Evolutionary conservation across 78 protist species (phyloP).

Genomic region (Cyanophora paradoxa): DNA sequence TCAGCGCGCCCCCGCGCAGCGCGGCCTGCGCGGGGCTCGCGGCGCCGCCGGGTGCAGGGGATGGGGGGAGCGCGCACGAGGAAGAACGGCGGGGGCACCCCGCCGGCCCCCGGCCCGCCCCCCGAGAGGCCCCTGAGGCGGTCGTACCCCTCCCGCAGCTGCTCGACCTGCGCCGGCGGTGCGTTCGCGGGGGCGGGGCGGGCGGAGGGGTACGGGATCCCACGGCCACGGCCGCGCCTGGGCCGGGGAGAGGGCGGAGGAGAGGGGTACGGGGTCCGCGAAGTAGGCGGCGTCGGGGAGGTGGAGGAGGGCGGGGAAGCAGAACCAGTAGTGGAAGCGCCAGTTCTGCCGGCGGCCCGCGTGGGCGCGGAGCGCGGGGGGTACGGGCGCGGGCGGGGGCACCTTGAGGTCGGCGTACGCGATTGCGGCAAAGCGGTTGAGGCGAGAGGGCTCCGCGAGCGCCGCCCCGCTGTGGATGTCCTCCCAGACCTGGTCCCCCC

Average conservation of each 20-base stretch:
- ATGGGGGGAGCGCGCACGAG: neutral
- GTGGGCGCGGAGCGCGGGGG: too few species aligned
- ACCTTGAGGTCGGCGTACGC: constrained; percentile 81
- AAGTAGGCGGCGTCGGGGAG: neutral
- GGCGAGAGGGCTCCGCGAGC: constrained; percentile 34
- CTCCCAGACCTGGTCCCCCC: constrained; percentile 1
- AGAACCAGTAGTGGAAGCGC: constrained; percentile 71
- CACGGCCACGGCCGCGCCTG: neutral
- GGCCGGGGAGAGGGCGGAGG: neutral
- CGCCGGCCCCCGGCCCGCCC: too few species aligned
- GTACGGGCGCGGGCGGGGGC: too few species aligned
- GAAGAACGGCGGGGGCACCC: neutral
- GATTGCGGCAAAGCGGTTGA: constrained; percentile 52
- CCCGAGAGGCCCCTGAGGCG: neutral
- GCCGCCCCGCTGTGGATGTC: constrained; percentile 59
- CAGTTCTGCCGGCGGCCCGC: too few species aligned
- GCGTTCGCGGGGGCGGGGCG: constrained; percentile 22
- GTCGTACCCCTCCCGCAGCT: neutral
- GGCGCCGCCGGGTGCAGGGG: too few species aligned
- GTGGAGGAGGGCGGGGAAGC: constrained; percentile 67
- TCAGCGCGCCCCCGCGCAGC: neutral
- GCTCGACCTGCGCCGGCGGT: neutral
- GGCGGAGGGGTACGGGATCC: too few species aligned
- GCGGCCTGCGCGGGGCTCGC: neutral
- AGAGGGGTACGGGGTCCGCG: neutral